Percentiles rank a stretch among this genome's conserved stretches.
Conservation (phyloP, 306 rosid species). For the Dryas drummondii region DNA sequence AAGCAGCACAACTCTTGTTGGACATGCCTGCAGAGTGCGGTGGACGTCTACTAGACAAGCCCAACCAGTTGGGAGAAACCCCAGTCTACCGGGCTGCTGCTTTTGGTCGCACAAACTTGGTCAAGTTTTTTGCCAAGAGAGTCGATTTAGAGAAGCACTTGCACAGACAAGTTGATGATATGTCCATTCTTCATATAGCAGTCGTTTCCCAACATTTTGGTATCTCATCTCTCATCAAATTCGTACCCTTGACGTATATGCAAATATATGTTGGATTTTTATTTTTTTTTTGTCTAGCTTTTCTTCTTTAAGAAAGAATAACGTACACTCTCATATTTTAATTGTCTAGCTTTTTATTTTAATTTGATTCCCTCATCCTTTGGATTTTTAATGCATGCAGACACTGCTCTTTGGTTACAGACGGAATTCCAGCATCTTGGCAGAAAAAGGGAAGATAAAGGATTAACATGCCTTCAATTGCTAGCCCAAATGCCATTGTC, state of each 20-base stretch:
- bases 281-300: too few relatives aligned
- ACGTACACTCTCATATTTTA: too few relatives aligned
- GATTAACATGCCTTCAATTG: slow-evolving; percentile 11
- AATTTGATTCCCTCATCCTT: too few relatives aligned
- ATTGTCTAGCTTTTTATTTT: too few relatives aligned
- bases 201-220: slow-evolving; percentile 1
- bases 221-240: background rate
- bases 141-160: background rate
- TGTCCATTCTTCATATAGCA: slow-evolving; percentile 14
- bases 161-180: background rate
- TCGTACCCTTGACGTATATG: too few relatives aligned
- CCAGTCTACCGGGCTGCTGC: slow-evolving; percentile 25
- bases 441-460: background rate
- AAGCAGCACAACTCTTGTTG: slow-evolving; percentile 1
- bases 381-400: background rate
- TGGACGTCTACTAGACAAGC: background rate
- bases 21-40: background rate
- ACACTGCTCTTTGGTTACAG: slow-evolving; percentile 12
- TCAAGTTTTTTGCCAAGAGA: background rate
- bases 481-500: slow-evolving; percentile 29
- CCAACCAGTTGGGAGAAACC: slow-evolving; percentile 12
- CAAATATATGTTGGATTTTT: too few relatives aligned
- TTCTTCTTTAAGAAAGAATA: too few relatives aligned
- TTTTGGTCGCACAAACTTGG: background rate
- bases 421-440: background rate